Conservation (phyloP, 495 filamentous ascomycete genomes). For the Annulohypoxylon maeteangense region DNA sequence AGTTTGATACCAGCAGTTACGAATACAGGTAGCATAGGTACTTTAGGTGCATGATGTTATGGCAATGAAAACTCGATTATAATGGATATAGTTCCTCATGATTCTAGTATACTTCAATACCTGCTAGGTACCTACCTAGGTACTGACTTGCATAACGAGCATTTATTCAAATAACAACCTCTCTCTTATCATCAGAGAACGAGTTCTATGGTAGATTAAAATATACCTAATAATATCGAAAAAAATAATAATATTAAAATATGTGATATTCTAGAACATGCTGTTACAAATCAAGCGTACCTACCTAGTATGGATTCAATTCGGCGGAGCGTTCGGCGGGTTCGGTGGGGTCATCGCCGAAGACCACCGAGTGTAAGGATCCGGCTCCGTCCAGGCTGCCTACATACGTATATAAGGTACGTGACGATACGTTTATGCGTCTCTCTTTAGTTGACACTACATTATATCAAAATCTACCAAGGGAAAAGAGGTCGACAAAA, state of each 20-base stretch:
- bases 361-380: conserved; percentile 8
- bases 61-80: conserved; percentile 38
- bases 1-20: conserved; percentile 32
- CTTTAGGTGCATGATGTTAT: conserved; percentile 34
- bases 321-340: conserved; percentile 29
- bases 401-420: background rate
- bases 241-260: too few relatives aligned
- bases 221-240: too few relatives aligned
- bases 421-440: background rate
- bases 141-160: too few relatives aligned
- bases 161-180: too few relatives aligned
- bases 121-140: background rate
- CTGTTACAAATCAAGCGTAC: conserved; percentile 3
- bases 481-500: background rate
- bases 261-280: conserved; percentile 11
- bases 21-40: conserved; percentile 36
- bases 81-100: conserved; percentile 17
- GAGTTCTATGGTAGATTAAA: too few relatives aligned
- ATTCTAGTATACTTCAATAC: background rate
- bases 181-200: too few relatives aligned
- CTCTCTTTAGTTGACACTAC: background rate
- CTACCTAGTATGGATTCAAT: too few relatives aligned
- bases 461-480: background rate
- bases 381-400: background rate
- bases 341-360: conserved; percentile 31